Evolutionary conservation across 306 rosid species (phyloP).

Genomic region (Corylus americana): DNA sequence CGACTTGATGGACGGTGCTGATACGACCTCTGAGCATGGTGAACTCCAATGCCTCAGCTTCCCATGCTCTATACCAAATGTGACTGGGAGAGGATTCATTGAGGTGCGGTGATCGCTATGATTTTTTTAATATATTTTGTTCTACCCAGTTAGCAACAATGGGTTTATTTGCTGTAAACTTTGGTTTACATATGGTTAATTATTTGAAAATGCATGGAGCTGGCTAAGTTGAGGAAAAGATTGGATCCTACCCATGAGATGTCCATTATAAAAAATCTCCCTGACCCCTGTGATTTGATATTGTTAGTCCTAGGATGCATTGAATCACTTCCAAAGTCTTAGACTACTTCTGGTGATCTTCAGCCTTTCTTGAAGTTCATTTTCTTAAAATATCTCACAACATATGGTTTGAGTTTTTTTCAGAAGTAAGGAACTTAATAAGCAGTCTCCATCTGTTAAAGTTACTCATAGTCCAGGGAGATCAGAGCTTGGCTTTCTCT

Average conservation of each 20-base stretch:
- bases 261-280: too few relatives aligned
- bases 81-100: conserved; percentile 82
- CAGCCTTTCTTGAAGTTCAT: background rate
- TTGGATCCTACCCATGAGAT: background rate
- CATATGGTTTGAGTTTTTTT: background rate
- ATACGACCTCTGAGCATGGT: conserved; percentile 36
- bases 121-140: background rate
- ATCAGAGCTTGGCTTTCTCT: background rate
- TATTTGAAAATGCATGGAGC: background rate
- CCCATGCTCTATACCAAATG: conserved; percentile 61
- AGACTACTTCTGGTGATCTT: background rate
- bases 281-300: background rate
- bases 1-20: conserved; percentile 53
- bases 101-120: conserved; percentile 50
- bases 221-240: background rate
- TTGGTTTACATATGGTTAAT: background rate
- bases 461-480: background rate
- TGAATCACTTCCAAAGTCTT: background rate
- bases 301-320: background rate
- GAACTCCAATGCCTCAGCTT: conserved; percentile 57
- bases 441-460: background rate
- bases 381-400: background rate
- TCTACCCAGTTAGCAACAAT: background rate
- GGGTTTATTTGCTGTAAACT: background rate
- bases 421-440: background rate